Percentiles rank a stretch among this genome's conserved stretches.
These are phyloP conservation scores for Clavulina sp. DNA, from an alignment of 768 basidiomycete genomes.

Conservation along the genomic window DNA sequence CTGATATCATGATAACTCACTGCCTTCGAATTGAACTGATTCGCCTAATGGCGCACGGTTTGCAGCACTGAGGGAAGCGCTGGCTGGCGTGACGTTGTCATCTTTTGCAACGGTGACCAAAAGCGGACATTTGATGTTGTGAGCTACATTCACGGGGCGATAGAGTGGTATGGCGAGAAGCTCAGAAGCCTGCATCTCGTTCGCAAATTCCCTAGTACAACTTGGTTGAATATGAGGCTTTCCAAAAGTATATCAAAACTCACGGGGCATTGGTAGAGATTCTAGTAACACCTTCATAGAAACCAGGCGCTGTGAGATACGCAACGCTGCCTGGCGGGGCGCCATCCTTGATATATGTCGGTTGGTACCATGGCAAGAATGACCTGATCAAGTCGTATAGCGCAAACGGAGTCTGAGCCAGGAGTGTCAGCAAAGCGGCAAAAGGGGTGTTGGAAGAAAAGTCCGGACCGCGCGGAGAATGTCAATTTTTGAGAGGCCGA, in stretches of 20 bases:
- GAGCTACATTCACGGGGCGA: neutral
- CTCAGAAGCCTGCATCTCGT: conserved; percentile 1
- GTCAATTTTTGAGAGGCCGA: conserved; percentile 3
- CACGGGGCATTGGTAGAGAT: neutral
- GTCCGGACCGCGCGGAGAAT: too few relatives aligned
- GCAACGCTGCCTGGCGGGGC: conserved; percentile 19
- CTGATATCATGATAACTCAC: too few relatives aligned
- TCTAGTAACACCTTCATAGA: conserved; percentile 13
- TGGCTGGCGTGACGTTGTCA: conserved; percentile 14
- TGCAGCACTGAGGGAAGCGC: conserved; percentile 11
- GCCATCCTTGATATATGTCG: conserved; percentile 18
- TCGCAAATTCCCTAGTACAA: conserved; percentile 13
- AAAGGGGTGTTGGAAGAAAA: too few relatives aligned
- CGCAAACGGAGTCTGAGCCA: conserved; percentile 14
- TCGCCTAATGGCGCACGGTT: conserved; percentile 12
- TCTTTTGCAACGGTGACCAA: conserved; percentile 13
- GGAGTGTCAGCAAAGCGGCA: conserved; percentile 7
- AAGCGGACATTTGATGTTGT: conserved; percentile 13
- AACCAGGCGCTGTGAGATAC: too few relatives aligned
- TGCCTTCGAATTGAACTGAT: conserved; percentile 12
- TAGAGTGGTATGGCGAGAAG: neutral
- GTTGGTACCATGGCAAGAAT: conserved; percentile 15
- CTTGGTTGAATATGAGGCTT: conserved; percentile 10
- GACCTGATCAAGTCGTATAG: conserved; percentile 17
- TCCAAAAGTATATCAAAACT: conserved; percentile 1